Conservation (phyloP, 257 asterid genomes). For the Ehretia macrophylla region DNA sequence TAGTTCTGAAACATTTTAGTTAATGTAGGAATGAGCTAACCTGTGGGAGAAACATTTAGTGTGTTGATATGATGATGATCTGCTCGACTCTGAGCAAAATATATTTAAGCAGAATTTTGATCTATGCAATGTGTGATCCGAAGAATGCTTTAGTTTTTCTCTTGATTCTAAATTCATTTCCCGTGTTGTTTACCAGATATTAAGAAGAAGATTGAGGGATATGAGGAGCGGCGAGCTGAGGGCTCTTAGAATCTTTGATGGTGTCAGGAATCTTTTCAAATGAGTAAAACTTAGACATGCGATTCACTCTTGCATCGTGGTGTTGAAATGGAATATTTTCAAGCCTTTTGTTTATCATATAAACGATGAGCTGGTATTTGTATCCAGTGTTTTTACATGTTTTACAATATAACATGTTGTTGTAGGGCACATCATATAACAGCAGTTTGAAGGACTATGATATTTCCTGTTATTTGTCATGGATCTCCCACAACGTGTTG, state of each 20-base stretch:
- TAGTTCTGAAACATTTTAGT: background rate
- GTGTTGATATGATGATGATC: background rate
- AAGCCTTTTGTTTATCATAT: background rate
- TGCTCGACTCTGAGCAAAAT: background rate
- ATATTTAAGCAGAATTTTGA: background rate
- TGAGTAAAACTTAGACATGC: constrained; percentile 19
- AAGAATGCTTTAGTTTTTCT: background rate
- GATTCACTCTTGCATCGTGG: background rate
- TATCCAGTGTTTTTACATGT: background rate
- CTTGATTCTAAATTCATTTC: background rate
- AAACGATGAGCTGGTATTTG: background rate
- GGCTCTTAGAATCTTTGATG: constrained; percentile 65
- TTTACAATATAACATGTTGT: no score
- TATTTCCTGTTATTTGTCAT: no score
- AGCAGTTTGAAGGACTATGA: no score
- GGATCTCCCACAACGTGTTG: no score
- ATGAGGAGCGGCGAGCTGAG: constrained; percentile 70
- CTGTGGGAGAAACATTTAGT: no score
- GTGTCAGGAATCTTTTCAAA: constrained; percentile 63
- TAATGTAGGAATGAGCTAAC: background rate
- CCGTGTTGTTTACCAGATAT: constrained; percentile 42
- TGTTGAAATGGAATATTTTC: background rate
- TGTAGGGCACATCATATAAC: no score
- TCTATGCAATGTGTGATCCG: background rate
- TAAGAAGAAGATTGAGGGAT: constrained; percentile 81